Conservation (phyloP, 768 basidiomycete species). For the Mycena galopus region DNA sequence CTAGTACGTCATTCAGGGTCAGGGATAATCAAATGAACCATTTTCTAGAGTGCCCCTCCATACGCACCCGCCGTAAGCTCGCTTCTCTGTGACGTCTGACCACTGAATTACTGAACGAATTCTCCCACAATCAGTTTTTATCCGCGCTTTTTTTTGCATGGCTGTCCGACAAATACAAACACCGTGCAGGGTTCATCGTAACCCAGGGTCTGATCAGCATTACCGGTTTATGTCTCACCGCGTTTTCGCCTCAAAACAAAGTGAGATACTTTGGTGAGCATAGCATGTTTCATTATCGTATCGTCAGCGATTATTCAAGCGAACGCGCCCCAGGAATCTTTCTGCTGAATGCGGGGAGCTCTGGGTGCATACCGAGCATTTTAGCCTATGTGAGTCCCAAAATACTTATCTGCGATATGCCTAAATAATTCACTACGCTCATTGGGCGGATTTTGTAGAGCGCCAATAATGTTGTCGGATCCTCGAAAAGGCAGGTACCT, state of each 20-base stretch:
- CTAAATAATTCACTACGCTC: background rate
- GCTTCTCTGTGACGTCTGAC: background rate
- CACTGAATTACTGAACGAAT: background rate
- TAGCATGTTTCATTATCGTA: background rate
- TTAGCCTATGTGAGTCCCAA: constrained; percentile 54
- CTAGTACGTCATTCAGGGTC: constrained; percentile 46
- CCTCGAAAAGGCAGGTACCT: constrained; percentile 54
- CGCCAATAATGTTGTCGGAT: constrained; percentile 62
- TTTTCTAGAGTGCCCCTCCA: constrained; percentile 57
- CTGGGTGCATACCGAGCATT: constrained; percentile 58
- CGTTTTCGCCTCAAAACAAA: constrained; percentile 51
- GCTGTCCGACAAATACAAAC: constrained; percentile 58
- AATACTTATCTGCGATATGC: background rate
- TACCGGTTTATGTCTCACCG: constrained; percentile 53
- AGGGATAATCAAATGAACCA: background rate
- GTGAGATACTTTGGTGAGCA: constrained; percentile 59
- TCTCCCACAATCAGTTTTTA: constrained; percentile 18
- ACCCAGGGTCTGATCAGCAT: constrained; percentile 54
- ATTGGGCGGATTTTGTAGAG: constrained; percentile 24
- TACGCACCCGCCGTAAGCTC: constrained; percentile 57
- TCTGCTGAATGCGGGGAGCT: constrained; percentile 58
- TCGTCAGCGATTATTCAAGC: background rate
- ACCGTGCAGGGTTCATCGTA: constrained; percentile 58
- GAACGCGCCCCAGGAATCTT: constrained; percentile 51
- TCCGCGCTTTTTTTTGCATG: constrained; percentile 60